Evolutionary conservation across 805 yeast genomes (phyloP).

Genomic region (Barnettozyma sp.): DNA sequence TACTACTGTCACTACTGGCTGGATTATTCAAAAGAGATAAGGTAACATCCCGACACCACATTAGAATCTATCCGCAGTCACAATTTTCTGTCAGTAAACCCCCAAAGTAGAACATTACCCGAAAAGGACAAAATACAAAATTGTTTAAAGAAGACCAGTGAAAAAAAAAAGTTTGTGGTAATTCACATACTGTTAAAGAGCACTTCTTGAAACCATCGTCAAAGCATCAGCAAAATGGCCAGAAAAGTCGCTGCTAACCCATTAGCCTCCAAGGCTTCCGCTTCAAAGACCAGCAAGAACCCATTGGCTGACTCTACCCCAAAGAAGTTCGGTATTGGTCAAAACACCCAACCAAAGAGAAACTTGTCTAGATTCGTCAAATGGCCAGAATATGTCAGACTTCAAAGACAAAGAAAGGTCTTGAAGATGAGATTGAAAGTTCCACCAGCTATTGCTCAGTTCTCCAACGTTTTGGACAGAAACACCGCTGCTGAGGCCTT

Average conservation of each 20-base stretch:
- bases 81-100: no score
- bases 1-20: no score
- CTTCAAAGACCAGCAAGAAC: constrained; percentile 59
- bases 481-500: constrained; percentile 97
- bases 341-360: constrained; percentile 89
- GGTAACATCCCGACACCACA: no score
- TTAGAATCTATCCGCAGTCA: no score
- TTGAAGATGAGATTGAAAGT: constrained; percentile 94
- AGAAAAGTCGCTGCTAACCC: constrained; percentile 98
- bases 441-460: constrained; percentile 97
- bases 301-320: constrained; percentile 88
- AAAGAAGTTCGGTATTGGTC: constrained; percentile 95
- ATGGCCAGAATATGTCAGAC: constrained; percentile 98
- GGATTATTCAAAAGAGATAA: no score
- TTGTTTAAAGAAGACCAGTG: no score
- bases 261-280: constrained; percentile 64
- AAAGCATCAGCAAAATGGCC: no score
- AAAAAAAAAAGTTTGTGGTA: no score
- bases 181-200: no score
- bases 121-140: no score
- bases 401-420: constrained; percentile 98
- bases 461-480: constrained; percentile 94
- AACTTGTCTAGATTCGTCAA: constrained; percentile 95
- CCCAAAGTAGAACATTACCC: no score
- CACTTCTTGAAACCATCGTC: no score